Evolutionary conservation across 148 eudicot species (phyloP).

Genomic region (Euryodendron excelsum): DNA sequence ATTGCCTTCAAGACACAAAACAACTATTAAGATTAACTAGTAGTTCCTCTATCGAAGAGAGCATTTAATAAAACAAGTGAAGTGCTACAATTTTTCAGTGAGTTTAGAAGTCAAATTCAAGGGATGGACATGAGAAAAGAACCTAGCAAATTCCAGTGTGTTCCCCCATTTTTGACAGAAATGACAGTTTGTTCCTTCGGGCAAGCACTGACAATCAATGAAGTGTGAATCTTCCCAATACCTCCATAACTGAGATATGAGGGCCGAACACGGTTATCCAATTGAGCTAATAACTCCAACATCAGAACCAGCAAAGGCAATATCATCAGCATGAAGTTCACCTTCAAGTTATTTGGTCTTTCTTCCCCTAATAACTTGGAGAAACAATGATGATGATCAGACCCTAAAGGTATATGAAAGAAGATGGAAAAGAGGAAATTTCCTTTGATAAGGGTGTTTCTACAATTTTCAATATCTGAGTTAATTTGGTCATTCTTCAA

Average conservation of each 20-base stretch:
- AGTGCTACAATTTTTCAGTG: background rate
- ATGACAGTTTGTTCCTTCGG: background rate
- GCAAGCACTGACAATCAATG: background rate
- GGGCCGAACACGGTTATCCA: background rate
- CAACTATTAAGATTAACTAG: background rate
- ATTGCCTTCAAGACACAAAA: background rate
- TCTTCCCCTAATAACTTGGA: too few species aligned
- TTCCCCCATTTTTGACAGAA: background rate
- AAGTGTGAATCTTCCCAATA: background rate
- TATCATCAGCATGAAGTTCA: background rate
- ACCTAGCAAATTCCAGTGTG: background rate
- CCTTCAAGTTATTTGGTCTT: background rate
- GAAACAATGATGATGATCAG: too few species aligned
- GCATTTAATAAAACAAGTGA: background rate
- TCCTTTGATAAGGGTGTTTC: too few species aligned
- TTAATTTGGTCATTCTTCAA: too few species aligned
- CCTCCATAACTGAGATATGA: background rate
- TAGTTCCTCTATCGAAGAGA: background rate
- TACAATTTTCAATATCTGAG: too few species aligned
- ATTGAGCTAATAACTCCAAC: background rate
- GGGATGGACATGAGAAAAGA: conserved; percentile 1
- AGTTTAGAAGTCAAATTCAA: background rate
- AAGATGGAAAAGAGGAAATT: too few species aligned
- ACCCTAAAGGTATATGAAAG: too few species aligned
- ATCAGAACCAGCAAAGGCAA: background rate